These are phyloP conservation scores for Fraxinus latifolia DNA, from an alignment of 305 asterid genomes.

Conservation along the genomic window DNA sequence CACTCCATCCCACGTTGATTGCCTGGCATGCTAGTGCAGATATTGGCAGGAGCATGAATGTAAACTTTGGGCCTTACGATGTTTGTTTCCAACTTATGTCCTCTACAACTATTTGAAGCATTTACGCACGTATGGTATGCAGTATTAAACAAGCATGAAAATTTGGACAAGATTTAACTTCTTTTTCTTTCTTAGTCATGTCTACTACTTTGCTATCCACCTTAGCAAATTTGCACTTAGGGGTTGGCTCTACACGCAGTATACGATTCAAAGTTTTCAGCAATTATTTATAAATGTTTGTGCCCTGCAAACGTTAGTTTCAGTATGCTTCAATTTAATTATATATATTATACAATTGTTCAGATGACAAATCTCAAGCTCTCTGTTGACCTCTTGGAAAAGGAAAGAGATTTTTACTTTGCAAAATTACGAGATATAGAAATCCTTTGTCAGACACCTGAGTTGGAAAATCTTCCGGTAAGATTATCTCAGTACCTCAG, in stretches of 20 bases:
- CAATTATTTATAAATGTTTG: background rate
- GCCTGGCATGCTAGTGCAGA: background rate
- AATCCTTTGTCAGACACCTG: slow-evolving; percentile 75
- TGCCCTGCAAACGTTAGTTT: background rate
- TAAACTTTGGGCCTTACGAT: background rate
- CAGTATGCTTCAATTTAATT: slow-evolving; percentile 6
- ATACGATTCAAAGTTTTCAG: background rate
- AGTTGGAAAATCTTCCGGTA: slow-evolving; percentile 61
- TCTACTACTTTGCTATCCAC: background rate
- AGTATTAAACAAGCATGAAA: background rate
- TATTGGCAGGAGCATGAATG: background rate
- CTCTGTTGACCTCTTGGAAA: slow-evolving; percentile 72
- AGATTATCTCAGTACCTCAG: slow-evolving; percentile 17
- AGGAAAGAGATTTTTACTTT: slow-evolving; percentile 91
- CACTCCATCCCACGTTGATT: background rate
- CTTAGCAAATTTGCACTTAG: background rate
- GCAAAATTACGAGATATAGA: slow-evolving; percentile 79
- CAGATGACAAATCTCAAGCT: slow-evolving; percentile 77
- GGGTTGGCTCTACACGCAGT: background rate
- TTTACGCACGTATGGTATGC: background rate
- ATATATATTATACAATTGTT: slow-evolving; percentile 15
- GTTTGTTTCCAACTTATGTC: background rate
- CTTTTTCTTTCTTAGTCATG: background rate
- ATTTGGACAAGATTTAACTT: background rate
- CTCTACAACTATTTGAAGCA: background rate